Conservation (phyloP, 495 filamentous ascomycete genomes). For the Gamarada debralockiae region DNA sequence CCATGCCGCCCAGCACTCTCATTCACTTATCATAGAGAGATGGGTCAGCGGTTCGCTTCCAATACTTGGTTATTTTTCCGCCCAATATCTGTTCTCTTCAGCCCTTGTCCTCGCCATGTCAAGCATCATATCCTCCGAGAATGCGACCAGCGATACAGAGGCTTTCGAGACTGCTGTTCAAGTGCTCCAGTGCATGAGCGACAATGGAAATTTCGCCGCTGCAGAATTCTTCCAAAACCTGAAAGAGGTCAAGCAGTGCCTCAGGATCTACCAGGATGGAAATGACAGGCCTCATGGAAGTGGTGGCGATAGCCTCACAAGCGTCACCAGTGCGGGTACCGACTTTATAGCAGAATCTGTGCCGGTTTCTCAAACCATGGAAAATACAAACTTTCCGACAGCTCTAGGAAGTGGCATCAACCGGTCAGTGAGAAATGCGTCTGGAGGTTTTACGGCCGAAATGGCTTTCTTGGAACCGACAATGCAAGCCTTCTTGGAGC, state of each 20-base stretch:
- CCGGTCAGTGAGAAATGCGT: neutral
- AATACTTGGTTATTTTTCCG: neutral
- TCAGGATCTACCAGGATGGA: too few relatives aligned
- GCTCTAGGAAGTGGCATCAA: neutral
- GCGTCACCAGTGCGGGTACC: too few relatives aligned
- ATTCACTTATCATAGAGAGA: neutral
- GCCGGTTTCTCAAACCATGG: neutral
- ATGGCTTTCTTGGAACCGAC: neutral
- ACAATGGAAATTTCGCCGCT: neutral
- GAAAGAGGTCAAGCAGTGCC: neutral
- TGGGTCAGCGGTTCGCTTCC: neutral
- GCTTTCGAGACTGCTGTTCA: neutral
- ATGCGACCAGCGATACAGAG: neutral
- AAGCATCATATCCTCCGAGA: too few relatives aligned
- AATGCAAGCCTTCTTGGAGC: neutral
- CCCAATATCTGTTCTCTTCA: neutral
- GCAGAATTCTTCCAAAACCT: neutral
- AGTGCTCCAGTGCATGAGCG: neutral
- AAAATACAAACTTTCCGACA: neutral
- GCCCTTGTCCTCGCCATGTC: neutral
- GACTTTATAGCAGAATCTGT: neutral
- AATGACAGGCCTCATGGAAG: too few relatives aligned
- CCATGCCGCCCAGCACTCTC: neutral
- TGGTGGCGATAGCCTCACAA: too few relatives aligned
- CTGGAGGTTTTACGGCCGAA: neutral